Conservation (phyloP, 805 yeast genomes). For the Yamadazyma ubonensis region DNA sequence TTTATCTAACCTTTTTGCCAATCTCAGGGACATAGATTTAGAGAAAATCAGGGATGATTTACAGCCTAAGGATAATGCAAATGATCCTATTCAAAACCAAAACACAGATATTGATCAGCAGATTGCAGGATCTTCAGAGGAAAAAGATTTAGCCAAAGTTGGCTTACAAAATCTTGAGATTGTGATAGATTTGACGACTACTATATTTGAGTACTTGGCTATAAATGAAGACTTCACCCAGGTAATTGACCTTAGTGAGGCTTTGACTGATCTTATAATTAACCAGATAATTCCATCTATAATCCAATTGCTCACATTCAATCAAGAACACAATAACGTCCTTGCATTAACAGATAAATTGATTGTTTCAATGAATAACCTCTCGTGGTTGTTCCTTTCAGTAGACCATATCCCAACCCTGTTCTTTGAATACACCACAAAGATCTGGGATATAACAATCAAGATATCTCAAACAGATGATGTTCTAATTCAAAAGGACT, state of each 20-base stretch:
- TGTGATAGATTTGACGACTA: slow-evolving; percentile 72
- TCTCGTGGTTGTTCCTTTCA: slow-evolving; percentile 55
- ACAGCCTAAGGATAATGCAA: slow-evolving; percentile 35
- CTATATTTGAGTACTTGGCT: slow-evolving; percentile 59
- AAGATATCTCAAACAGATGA: slow-evolving; percentile 17
- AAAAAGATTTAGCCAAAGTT: slow-evolving; percentile 46
- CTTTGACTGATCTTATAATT: slow-evolving; percentile 21
- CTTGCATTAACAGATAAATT: slow-evolving; percentile 51
- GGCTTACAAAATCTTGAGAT: slow-evolving; percentile 66
- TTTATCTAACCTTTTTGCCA: slow-evolving; percentile 22
- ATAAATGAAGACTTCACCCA: slow-evolving; percentile 26
- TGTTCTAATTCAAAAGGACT: slow-evolving; percentile 28
- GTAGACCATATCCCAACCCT: slow-evolving; percentile 29
- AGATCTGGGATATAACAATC: slow-evolving; percentile 31
- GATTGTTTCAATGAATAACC: slow-evolving; percentile 68
- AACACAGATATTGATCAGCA: slow-evolving; percentile 24
- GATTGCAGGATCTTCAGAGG: slow-evolving; percentile 31
- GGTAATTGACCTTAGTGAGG: slow-evolving; percentile 22
- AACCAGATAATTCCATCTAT: slow-evolving; percentile 29
- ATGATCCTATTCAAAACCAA: slow-evolving; percentile 28
- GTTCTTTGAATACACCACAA: slow-evolving; percentile 36
- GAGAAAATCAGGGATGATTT: slow-evolving; percentile 26
- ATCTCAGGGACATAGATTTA: slow-evolving; percentile 29
- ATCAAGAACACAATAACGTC: slow-evolving; percentile 24
- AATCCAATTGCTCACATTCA: slow-evolving; percentile 37